phyloP scores from a whole-genome alignment of 176 grass and related monocot genomes.

The Ananas comosus region DNA sequence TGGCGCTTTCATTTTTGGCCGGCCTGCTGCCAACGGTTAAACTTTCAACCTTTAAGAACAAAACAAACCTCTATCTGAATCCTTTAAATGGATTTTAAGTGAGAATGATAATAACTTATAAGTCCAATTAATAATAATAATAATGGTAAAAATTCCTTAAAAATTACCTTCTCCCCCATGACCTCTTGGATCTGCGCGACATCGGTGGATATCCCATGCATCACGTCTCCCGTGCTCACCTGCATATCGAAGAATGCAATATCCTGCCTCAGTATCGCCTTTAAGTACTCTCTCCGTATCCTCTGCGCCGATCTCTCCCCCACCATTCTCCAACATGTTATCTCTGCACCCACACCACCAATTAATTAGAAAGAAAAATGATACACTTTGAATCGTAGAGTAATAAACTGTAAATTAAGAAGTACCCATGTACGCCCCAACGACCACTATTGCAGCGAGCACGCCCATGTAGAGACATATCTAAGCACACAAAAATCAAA shows the following conservation, averaged over 20 bases:
- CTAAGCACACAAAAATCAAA: slow-evolving; percentile 6
- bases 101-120: not conserved
- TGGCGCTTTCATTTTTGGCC: too few relatives aligned
- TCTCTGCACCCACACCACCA: slow-evolving; percentile 25
- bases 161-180: slow-evolving; percentile 56
- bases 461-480: slow-evolving; percentile 47
- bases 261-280: slow-evolving; percentile 53
- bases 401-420: not conserved
- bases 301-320: slow-evolving; percentile 44
- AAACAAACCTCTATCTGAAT: too few relatives aligned
- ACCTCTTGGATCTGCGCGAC: slow-evolving; percentile 57
- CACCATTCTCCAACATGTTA: slow-evolving; percentile 55
- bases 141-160: too few relatives aligned
- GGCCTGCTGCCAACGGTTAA: too few relatives aligned
- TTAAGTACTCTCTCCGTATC: slow-evolving; percentile 46
- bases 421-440: slow-evolving; percentile 50
- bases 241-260: slow-evolving; percentile 67
- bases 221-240: slow-evolving; percentile 57
- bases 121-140: too few relatives aligned
- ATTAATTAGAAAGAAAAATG: not conserved
- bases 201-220: slow-evolving; percentile 63
- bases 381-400: too few relatives aligned
- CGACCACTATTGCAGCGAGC: slow-evolving; percentile 38
- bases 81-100: not conserved
- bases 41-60: too few relatives aligned